Base-by-base conservation (phyloP, 768 basidiomycete species). In the Tylopilus balloui region DNA sequence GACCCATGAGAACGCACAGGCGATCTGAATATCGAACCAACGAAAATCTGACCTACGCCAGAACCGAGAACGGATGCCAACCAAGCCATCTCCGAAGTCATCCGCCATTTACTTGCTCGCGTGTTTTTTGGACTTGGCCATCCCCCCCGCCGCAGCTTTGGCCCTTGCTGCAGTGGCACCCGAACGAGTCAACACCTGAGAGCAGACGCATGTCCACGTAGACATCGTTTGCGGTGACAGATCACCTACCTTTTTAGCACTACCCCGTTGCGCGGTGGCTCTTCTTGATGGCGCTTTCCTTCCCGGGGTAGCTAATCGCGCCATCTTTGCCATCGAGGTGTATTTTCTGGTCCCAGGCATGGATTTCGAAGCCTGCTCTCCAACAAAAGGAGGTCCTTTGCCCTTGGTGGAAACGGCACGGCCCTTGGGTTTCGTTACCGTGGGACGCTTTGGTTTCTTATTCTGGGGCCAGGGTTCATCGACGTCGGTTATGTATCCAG, bases 311-410 rank as follows among this genome's bases (percentile, higher is more conserved):
- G 37, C 42, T 6, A 56, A 23, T 1, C 52, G 64, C 2, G 59
- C 56, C 25, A 55, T 67, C 54, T 65, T 66, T 41, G 65, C 57
- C 42, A 31, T 39, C 4, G 62, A 67, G 17, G 45, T 48, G 17
- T 67, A 67, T 39, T 55, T 62, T 37, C 43, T 64, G 28, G 37
- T 47, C 20, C 45, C 21, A 4, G 42, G 15, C 21, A 20, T 35
- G n/a, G 36, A 20, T 39, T 53, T 57, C 34, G 37, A 40, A 32
- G 37, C 19, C 1, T 34, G 39, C 17, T 42, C 54, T n/a, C 23
- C 45, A 12, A 27, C 21, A 9, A 47, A 48, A 11, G 24, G 13
- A 12, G 34, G 19, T 2, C 15, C 15, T 28, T 52, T 52, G 12
- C 17, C 27, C 38, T 35, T 39, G 14, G 35, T 19, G 15, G 50